These are phyloP conservation scores for Blastobotrys apis DNA, from an alignment of 1,139 yeast genomes.

Conservation along the genomic window DNA sequence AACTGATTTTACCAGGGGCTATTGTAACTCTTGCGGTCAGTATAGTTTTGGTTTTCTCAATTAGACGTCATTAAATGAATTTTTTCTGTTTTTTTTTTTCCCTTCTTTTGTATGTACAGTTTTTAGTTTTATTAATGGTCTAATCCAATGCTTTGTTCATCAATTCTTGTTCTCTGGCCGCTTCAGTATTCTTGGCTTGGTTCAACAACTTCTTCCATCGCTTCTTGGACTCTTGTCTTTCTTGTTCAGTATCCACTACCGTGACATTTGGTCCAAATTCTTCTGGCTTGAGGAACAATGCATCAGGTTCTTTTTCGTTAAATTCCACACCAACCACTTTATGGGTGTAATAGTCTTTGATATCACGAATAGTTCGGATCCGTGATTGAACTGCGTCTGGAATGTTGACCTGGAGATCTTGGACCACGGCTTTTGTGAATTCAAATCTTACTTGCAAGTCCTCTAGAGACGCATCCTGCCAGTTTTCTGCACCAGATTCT, in stretches of 20 bases:
- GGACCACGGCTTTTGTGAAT: slow-evolving; percentile 54
- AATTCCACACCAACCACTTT: slow-evolving; percentile 47
- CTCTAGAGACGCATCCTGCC: slow-evolving; percentile 21
- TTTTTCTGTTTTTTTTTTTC: neutral
- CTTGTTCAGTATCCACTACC: slow-evolving; percentile 41
- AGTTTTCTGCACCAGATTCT: neutral
- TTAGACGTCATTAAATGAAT: slow-evolving; percentile 26
- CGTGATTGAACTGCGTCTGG: slow-evolving; percentile 60
- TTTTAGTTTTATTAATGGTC: neutral
- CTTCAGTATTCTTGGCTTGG: slow-evolving; percentile 43
- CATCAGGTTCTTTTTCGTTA: slow-evolving; percentile 72
- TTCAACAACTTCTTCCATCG: slow-evolving; percentile 42
- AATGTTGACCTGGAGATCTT: slow-evolving; percentile 56
- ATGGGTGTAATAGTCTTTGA: slow-evolving; percentile 44
- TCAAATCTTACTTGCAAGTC: slow-evolving; percentile 58
- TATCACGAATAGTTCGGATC: slow-evolving; percentile 44
- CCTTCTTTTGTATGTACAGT: neutral
- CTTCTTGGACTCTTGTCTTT: slow-evolving; percentile 39
- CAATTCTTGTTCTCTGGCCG: slow-evolving; percentile 35
- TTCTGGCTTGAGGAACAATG: slow-evolving; percentile 54
- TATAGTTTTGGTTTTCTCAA: slow-evolving; percentile 49
- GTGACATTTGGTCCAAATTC: slow-evolving; percentile 49
- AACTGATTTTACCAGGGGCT: slow-evolving; percentile 59
- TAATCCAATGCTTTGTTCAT: slow-evolving; percentile 33
- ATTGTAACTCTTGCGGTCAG: slow-evolving; percentile 60